Percentiles rank a stretch among this genome's conserved stretches.
Evolutionary conservation across 306 rosid genomes (phyloP).

Genomic region (Cucurbita argyrosperma): DNA sequence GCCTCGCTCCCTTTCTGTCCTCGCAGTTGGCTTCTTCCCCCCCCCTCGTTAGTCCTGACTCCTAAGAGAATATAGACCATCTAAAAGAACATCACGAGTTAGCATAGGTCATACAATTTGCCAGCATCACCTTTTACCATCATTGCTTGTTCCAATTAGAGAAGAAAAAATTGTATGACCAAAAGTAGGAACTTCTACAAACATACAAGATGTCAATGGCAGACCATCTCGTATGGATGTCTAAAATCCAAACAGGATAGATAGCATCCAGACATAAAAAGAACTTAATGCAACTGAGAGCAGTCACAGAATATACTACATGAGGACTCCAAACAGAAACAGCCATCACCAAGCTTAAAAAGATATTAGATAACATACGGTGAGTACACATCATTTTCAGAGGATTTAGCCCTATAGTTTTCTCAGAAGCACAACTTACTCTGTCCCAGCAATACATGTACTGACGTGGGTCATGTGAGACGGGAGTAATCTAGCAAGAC

Average conservation of each 20-base stretch:
- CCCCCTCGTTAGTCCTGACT: not conserved
- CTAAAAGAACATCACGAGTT: not conserved
- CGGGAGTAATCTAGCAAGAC: constrained; percentile 70
- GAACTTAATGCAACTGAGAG: not conserved
- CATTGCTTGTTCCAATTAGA: not conserved
- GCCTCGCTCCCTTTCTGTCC: too few species aligned
- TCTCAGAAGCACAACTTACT: constrained; percentile 24
- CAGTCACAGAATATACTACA: not conserved
- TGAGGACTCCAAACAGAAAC: not conserved
- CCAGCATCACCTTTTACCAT: not conserved
- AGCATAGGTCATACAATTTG: not conserved
- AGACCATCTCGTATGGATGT: not conserved
- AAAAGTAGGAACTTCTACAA: not conserved
- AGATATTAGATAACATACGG: not conserved
- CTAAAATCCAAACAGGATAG: not conserved
- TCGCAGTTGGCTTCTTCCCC: too few species aligned
- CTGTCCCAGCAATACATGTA: constrained; percentile 73
- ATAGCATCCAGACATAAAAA: not conserved
- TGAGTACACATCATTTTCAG: not conserved
- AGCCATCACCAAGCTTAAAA: not conserved
- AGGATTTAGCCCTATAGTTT: not conserved
- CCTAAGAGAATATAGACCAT: not conserved
- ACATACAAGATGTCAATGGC: not conserved
- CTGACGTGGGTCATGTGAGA: constrained; percentile 57
- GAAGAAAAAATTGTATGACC: not conserved